These are phyloP conservation scores for Phyllachora maydis DNA, from an alignment of 2,329 filamentous ascomycete genomes.

Conservation along the genomic window DNA sequence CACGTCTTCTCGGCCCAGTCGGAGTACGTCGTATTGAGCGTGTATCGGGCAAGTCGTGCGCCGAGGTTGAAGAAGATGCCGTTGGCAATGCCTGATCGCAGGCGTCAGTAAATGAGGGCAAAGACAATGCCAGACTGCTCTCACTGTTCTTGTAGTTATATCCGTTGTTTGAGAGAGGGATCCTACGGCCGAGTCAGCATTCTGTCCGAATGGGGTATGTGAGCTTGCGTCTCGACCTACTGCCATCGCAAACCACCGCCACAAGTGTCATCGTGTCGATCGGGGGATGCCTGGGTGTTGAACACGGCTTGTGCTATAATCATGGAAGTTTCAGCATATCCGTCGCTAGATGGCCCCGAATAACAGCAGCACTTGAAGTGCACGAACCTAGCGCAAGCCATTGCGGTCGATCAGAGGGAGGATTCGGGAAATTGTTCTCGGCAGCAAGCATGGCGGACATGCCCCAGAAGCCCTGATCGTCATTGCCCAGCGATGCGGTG, in stretches of 20 bases:
- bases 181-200: no score
- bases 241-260: conserved; percentile 60
- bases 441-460: conserved; percentile 48
- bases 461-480: conserved; percentile 54
- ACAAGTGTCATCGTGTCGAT: conserved; percentile 45
- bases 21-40: conserved; percentile 30
- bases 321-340: no score
- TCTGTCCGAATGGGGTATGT: no score
- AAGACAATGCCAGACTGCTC: no score
- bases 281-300: conserved; percentile 33
- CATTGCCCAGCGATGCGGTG: conserved; percentile 37
- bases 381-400: conserved; percentile 47
- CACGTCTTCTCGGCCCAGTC: conserved; percentile 33
- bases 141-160: conserved; percentile 59
- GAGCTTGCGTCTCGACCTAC: no score
- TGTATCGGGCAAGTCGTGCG: conserved; percentile 40
- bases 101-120: conserved; percentile 9
- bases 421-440: conserved; percentile 42
- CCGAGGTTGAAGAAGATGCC: conserved; percentile 36
- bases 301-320: conserved; percentile 54
- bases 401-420: conserved; percentile 28
- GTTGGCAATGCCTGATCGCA: conserved; percentile 36
- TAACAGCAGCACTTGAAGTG: no score
- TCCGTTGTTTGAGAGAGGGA: conserved; percentile 51
- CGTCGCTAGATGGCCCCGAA: no score